Percentiles rank a stretch among this genome's conserved stretches.
Conservation (phyloP, 140 eudicot genomes). For the Stevia rebaudiana region DNA sequence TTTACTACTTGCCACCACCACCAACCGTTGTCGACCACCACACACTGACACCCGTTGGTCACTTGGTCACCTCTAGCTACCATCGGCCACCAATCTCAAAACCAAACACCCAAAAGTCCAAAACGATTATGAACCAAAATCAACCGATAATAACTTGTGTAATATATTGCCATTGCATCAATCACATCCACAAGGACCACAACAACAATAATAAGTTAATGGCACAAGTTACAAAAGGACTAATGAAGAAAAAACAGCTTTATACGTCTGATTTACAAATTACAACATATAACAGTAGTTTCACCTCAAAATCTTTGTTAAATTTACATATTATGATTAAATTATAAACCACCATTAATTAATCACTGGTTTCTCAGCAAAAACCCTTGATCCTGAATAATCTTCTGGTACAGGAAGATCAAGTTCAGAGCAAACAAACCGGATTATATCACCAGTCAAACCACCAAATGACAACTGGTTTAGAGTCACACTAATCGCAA, state of each 20-base stretch:
- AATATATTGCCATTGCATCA: not conserved
- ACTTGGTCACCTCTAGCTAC: no score
- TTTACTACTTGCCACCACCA: no score
- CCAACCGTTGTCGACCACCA: no score
- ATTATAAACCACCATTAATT: conserved; percentile 26
- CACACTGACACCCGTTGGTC: no score
- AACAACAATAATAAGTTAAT: no score
- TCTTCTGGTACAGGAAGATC: conserved; percentile 71
- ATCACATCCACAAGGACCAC: not conserved
- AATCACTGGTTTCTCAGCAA: conserved; percentile 44
- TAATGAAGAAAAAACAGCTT: not conserved
- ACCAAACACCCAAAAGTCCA: no score
- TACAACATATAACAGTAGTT: no score
- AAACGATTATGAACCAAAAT: no score
- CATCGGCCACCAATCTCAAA: no score
- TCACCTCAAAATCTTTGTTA: conserved; percentile 6
- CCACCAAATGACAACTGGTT: conserved; percentile 78
- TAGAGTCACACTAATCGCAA: conserved; percentile 69
- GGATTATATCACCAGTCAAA: conserved; percentile 57
- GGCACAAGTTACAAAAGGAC: not conserved
- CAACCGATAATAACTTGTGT: no score
- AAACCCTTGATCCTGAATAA: conserved; percentile 32
- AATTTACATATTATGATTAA: not conserved
- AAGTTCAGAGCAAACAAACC: conserved; percentile 77
- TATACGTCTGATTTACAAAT: conserved; percentile 20